These are phyloP conservation scores for Pelargonium nanum DNA, from an alignment of 345 rosid species.

Conservation along the genomic window DNA sequence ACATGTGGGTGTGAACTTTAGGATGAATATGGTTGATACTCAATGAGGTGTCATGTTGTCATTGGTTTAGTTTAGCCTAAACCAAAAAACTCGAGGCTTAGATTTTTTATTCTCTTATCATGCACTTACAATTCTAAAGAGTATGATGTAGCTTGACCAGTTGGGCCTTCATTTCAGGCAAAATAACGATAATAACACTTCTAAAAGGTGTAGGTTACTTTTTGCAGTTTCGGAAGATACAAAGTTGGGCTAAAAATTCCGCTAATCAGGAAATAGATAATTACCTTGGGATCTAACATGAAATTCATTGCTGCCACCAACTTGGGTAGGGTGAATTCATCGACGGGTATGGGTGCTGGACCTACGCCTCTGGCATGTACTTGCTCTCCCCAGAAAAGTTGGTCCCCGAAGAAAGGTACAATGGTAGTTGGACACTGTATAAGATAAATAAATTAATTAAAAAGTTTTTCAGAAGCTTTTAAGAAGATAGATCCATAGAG, in stretches of 20 bases:
- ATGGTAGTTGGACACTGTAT: conserved; percentile 88
- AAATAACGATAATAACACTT: no score
- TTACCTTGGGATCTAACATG: conserved; percentile 16
- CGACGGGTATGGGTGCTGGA: conserved; percentile 81
- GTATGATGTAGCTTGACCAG: no score
- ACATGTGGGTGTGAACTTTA: no score
- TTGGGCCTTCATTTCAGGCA: no score
- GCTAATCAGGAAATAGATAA: not conserved
- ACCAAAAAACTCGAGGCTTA: no score
- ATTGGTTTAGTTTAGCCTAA: no score
- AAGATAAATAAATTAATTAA: not conserved
- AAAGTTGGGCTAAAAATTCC: not conserved
- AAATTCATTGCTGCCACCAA: conserved; percentile 30
- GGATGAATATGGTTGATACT: no score
- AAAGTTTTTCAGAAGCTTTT: no score
- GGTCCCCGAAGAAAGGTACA: conserved; percentile 97
- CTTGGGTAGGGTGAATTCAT: conserved; percentile 75
- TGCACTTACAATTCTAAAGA: no score
- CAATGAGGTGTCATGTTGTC: no score
- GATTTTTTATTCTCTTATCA: no score
- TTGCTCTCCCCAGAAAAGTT: conserved; percentile 95
- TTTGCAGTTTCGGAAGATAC: not conserved
- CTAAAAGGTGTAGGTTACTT: no score
- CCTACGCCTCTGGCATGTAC: conserved; percentile 92
- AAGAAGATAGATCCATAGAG: not conserved